These are phyloP conservation scores for Blakeslea trispora DNA, from an alignment of 371 early-diverging fungal genomes.

Conservation along the genomic window DNA sequence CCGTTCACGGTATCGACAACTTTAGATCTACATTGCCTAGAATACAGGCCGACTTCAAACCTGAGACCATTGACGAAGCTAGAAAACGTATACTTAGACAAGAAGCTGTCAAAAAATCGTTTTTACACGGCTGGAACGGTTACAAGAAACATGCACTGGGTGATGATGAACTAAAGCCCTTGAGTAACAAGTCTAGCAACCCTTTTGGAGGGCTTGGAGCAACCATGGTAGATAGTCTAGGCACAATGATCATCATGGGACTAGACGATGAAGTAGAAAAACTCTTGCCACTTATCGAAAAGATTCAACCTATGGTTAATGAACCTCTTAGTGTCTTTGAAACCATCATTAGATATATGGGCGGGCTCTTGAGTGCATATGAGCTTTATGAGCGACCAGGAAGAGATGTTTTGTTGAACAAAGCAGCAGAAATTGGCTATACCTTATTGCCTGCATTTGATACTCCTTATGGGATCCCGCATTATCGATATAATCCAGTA, in stretches of 20 bases:
- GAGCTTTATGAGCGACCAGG: constrained; percentile 53
- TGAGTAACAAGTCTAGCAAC: constrained; percentile 43
- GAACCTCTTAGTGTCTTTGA: constrained; percentile 79
- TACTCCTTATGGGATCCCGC: constrained; percentile 58
- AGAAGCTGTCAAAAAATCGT: constrained; percentile 40
- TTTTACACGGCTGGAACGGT: constrained; percentile 69
- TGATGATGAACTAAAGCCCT: constrained; percentile 51
- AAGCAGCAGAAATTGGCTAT: constrained; percentile 56
- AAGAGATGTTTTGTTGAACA: constrained; percentile 31
- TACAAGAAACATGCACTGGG: constrained; percentile 60
- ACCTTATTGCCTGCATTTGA: constrained; percentile 60
- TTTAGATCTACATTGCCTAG: constrained; percentile 15
- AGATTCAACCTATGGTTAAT: constrained; percentile 41
- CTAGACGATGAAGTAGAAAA: constrained; percentile 70
- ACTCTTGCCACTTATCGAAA: constrained; percentile 57
- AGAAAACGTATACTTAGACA: constrained; percentile 26
- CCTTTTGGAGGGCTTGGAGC: constrained; percentile 76
- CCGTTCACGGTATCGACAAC: constrained; percentile 8
- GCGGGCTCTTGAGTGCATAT: constrained; percentile 83
- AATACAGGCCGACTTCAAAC: constrained; percentile 19
- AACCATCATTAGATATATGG: constrained; percentile 84
- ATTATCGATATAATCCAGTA: constrained; percentile 39
- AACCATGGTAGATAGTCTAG: constrained; percentile 80
- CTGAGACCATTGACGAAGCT: constrained; percentile 22
- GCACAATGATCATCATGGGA: constrained; percentile 82